phyloP scores from a whole-genome alignment of 768 basidiomycete species.

The Panellus pusillus region DNA sequence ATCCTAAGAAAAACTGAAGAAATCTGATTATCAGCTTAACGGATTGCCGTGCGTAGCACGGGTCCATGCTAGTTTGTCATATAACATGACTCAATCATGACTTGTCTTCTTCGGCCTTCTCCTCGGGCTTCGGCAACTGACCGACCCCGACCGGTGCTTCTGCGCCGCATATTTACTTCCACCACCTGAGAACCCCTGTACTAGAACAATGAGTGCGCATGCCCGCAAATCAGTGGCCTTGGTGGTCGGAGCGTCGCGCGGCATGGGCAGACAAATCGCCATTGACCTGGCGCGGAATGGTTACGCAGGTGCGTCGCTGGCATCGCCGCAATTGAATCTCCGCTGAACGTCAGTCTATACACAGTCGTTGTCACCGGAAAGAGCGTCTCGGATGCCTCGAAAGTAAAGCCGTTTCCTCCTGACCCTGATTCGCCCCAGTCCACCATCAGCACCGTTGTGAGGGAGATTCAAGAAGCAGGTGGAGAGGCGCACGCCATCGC shows the following conservation, averaged over 20 bases:
- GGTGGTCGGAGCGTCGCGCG: constrained; percentile 21
- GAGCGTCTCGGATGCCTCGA: constrained; percentile 15
- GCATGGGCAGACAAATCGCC: constrained; percentile 18
- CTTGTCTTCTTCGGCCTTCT: no score
- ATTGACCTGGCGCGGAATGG: constrained; percentile 19
- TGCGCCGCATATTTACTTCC: no score
- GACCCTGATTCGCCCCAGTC: constrained; percentile 18
- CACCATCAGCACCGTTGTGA: constrained; percentile 19
- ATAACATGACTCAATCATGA: no score
- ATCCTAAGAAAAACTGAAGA: no score
- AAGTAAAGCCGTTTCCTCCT: constrained; percentile 17
- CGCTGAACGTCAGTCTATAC: not conserved
- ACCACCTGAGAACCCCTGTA: no score
- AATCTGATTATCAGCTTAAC: no score
- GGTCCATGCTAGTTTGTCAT: no score
- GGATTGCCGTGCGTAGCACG: no score
- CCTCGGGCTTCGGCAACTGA: no score
- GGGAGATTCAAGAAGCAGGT: constrained; percentile 21
- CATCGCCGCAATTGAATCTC: not conserved
- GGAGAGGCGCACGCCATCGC: constrained; percentile 15
- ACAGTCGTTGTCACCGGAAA: constrained; percentile 23
- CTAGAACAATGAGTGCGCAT: no score
- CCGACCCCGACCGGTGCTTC: no score
- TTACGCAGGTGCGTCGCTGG: constrained; percentile 20
- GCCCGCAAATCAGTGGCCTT: constrained; percentile 15